Evolutionary conservation across 495 filamentous ascomycete species (phyloP).

Genomic region (Hypoxylon rickii): DNA sequence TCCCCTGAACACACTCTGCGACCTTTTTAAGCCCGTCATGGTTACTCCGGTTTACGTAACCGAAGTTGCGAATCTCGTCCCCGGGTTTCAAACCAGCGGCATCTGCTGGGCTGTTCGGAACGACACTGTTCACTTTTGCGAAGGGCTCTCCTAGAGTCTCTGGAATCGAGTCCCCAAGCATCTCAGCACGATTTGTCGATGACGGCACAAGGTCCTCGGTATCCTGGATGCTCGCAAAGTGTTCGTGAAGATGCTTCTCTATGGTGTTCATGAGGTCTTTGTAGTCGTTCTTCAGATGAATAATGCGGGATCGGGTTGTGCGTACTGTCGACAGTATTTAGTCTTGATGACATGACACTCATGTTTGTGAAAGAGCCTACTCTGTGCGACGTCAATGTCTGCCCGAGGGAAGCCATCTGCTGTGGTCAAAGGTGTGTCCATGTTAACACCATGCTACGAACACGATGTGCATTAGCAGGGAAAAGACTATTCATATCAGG

Average conservation of each 20-base stretch:
- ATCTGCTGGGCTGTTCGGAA: constrained; percentile 77
- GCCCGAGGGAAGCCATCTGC: constrained; percentile 91
- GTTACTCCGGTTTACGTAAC: constrained; percentile 77
- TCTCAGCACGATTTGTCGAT: constrained; percentile 27
- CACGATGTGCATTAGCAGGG: constrained; percentile 11
- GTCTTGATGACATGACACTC: not conserved
- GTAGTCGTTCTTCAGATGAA: constrained; percentile 88
- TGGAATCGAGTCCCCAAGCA: constrained; percentile 43
- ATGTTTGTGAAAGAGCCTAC: constrained; percentile 52
- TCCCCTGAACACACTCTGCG: constrained; percentile 79
- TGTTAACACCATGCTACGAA: constrained; percentile 82
- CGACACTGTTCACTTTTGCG: constrained; percentile 87
- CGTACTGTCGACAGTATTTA: constrained; percentile 64
- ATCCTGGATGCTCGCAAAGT: constrained; percentile 62
- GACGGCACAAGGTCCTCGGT: constrained; percentile 28
- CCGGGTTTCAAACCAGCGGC: constrained; percentile 80
- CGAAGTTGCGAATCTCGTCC: constrained; percentile 85
- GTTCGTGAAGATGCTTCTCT: constrained; percentile 80
- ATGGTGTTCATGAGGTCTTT: constrained; percentile 83
- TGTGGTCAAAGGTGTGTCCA: constrained; percentile 87
- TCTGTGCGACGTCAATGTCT: constrained; percentile 95
- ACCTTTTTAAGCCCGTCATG: constrained; percentile 85
- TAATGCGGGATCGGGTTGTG: constrained; percentile 86
- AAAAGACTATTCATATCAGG: not conserved
- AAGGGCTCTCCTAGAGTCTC: constrained; percentile 70